These are phyloP conservation scores for Babesia sp. DNA, from an alignment of 169 alveolate species.

Conservation along the genomic window DNA sequence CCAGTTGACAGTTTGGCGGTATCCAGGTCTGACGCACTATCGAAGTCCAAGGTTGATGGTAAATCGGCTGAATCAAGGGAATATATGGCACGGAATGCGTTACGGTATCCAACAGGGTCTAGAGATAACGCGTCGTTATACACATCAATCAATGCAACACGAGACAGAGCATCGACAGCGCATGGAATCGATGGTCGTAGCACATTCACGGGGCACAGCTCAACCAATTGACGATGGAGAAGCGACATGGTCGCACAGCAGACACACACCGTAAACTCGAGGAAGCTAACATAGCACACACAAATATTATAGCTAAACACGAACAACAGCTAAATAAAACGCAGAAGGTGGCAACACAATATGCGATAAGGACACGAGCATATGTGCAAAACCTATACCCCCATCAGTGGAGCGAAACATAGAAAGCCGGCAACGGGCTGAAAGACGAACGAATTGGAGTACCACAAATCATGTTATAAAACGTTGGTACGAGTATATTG, in stretches of 20 bases:
- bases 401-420: too few species aligned
- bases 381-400: not conserved
- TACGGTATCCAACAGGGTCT: conserved; percentile 11
- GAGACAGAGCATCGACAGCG: not conserved
- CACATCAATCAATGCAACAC: conserved; percentile 11
- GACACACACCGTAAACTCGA: not conserved
- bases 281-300: too few species aligned
- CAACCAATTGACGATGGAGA: not conserved
- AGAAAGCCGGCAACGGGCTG: too few species aligned
- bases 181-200: conserved; percentile 23
- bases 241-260: conserved; percentile 4
- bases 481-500: too few species aligned
- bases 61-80: not conserved
- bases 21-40: not conserved
- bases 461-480: too few species aligned
- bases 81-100: conserved; percentile 6
- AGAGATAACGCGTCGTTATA: conserved; percentile 32
- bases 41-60: not conserved
- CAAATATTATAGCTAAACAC: not conserved
- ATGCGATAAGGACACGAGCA: not conserved
- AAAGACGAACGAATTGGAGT: too few species aligned
- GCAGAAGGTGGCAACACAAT: not conserved
- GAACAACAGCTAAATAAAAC: not conserved
- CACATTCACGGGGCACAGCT: conserved; percentile 57
- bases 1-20: not conserved